phyloP scores from a whole-genome alignment of 441 rosid species.

The Gossypium davidsonii region DNA sequence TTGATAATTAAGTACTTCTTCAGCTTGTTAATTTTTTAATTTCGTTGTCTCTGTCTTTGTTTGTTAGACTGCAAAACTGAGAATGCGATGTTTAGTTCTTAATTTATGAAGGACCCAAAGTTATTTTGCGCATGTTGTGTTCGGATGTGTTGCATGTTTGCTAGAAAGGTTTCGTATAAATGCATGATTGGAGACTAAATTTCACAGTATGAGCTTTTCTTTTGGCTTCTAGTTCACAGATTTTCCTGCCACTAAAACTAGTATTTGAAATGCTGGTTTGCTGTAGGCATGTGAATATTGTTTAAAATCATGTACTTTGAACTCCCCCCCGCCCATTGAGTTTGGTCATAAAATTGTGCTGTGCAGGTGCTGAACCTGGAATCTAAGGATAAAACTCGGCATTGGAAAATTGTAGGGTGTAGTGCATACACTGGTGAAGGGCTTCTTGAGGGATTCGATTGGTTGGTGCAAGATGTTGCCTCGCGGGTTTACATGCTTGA shows the following conservation, averaged over 20 bases:
- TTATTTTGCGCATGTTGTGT: neutral
- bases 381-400: constrained; percentile 74
- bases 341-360: neutral
- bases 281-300: too few relatives aligned
- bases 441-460: constrained; percentile 76
- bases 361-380: constrained; percentile 68
- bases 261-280: neutral
- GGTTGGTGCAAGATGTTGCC: constrained; percentile 93
- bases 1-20: neutral
- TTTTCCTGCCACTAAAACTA: neutral
- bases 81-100: neutral
- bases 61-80: neutral
- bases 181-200: neutral
- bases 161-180: neutral
- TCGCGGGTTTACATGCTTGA: constrained; percentile 84
- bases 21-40: neutral
- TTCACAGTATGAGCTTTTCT: neutral
- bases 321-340: neutral
- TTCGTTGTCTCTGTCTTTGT: neutral
- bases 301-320: neutral
- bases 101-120: neutral
- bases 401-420: constrained; percentile 82
- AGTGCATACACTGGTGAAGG: constrained; percentile 89
- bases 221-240: neutral
- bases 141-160: neutral